A percentile compares a stretch with the other conserved stretches of the same genome.
phyloP scores from a whole-genome alignment of 805 yeast species.

The Candida manassasensis region DNA sequence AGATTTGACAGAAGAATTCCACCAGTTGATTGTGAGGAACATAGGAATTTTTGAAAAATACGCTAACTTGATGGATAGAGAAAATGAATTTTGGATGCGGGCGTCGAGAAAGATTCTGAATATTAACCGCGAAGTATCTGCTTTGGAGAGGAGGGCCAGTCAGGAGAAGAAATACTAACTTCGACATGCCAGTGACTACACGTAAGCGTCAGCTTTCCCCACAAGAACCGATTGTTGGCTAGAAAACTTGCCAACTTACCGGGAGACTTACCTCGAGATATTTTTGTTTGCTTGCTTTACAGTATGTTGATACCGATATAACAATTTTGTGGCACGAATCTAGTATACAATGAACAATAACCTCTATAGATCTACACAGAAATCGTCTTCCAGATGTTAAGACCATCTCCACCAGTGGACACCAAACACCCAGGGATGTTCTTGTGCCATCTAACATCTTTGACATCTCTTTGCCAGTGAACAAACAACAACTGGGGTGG shows the following conservation, averaged over 20 bases:
- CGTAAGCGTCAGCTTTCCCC: too few relatives aligned
- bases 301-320: too few relatives aligned
- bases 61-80: conserved; percentile 15
- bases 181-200: too few relatives aligned
- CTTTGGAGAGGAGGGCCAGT: not conserved
- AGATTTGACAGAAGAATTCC: conserved; percentile 15
- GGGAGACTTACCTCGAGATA: too few relatives aligned
- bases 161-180: not conserved
- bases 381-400: conserved; percentile 94
- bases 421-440: conserved; percentile 96
- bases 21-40: conserved; percentile 22
- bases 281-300: too few relatives aligned
- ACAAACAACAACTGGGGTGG: conserved; percentile 95
- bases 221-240: too few relatives aligned
- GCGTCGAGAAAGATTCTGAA: conserved; percentile 13
- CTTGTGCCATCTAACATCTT: conserved; percentile 96
- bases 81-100: conserved; percentile 25
- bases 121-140: conserved; percentile 4
- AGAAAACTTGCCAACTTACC: too few relatives aligned
- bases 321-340: too few relatives aligned
- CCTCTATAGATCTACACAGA: conserved; percentile 53
- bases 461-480: conserved; percentile 97
- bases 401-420: conserved; percentile 93
- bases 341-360: not conserved
- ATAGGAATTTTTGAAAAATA: conserved; percentile 27